A percentile compares a stretch with the other conserved stretches of the same genome.
phyloP scores from a whole-genome alignment of 2,329 filamentous ascomycete genomes.

The Fusarium duplospermum region DNA sequence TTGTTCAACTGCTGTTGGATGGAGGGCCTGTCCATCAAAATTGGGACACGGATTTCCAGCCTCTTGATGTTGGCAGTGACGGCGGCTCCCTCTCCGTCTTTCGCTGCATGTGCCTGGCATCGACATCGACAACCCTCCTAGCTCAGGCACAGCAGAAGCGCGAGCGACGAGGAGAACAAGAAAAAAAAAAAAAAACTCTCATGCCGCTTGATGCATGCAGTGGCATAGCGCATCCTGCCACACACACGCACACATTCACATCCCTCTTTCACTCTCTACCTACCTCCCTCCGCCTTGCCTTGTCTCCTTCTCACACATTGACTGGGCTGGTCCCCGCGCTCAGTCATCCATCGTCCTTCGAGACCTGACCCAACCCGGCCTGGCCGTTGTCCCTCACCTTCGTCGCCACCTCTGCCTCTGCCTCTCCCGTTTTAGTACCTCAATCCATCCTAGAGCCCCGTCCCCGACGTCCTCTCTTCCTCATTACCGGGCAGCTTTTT shows the following conservation, averaged over 20 bases:
- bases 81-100: slow-evolving; percentile 23
- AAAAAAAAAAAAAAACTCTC: slow-evolving; percentile 12
- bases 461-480: slow-evolving; percentile 37
- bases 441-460: slow-evolving; percentile 41
- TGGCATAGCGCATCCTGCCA: slow-evolving; percentile 42
- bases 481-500: slow-evolving; percentile 44
- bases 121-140: slow-evolving; percentile 24
- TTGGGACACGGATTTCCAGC: slow-evolving; percentile 30
- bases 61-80: slow-evolving; percentile 25
- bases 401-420: slow-evolving; percentile 39
- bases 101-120: slow-evolving; percentile 43
- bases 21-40: slow-evolving; percentile 31
- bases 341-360: slow-evolving; percentile 31
- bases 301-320: slow-evolving; percentile 26
- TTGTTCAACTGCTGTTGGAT: slow-evolving; percentile 27
- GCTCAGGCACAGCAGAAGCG: slow-evolving; percentile 25
- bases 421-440: slow-evolving; percentile 38
- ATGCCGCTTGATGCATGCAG: slow-evolving; percentile 45
- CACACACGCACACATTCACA: slow-evolving; percentile 22
- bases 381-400: slow-evolving; percentile 36
- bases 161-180: slow-evolving; percentile 13
- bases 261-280: slow-evolving; percentile 11
- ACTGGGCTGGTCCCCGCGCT: slow-evolving; percentile 24
- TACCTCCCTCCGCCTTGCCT: slow-evolving; percentile 12
- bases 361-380: slow-evolving; percentile 29